A percentile compares a stretch with the other conserved stretches of the same genome.
Evolutionary conservation across 2,329 filamentous ascomycete species (phyloP).

Genomic region (Cyphellophora attinorum): DNA sequence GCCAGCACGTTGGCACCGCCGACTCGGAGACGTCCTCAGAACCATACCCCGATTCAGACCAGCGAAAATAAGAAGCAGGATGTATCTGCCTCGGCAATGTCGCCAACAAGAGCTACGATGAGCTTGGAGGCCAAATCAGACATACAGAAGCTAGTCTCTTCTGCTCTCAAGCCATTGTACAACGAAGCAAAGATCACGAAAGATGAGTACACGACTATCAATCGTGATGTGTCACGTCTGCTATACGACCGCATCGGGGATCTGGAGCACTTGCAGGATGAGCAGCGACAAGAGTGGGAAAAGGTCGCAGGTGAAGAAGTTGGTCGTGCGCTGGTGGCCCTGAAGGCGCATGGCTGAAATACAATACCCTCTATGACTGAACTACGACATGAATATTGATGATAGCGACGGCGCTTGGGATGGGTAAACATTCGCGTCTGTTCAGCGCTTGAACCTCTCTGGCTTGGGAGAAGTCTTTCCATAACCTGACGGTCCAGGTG

Average conservation of each 20-base stretch:
- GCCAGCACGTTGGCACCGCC: conserved; percentile 32
- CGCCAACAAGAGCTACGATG: conserved; percentile 57
- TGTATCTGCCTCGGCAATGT: no score
- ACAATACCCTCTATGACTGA: neutral
- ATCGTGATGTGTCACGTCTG: conserved; percentile 77
- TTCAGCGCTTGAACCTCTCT: no score
- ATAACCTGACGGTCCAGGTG: no score
- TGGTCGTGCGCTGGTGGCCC: conserved; percentile 45
- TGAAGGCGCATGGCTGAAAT: conserved; percentile 13
- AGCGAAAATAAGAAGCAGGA: no score
- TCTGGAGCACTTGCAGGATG: conserved; percentile 51
- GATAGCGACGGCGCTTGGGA: conserved; percentile 2
- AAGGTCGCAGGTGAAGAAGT: conserved; percentile 71
- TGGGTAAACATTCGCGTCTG: no score
- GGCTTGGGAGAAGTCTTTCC: no score
- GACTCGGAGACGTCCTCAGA: conserved; percentile 19
- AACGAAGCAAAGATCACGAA: conserved; percentile 68
- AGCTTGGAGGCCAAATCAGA: conserved; percentile 78
- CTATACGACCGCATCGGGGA: conserved; percentile 63
- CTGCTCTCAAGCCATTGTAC: conserved; percentile 74
- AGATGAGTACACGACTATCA: conserved; percentile 87
- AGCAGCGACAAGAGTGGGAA: conserved; percentile 62
- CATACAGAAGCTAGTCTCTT: conserved; percentile 79
- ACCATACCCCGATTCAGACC: conserved; percentile 24
- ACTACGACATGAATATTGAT: conserved; percentile 1